Conservation (phyloP, 768 basidiomycete species). For the Tephrocybe sp. region DNA sequence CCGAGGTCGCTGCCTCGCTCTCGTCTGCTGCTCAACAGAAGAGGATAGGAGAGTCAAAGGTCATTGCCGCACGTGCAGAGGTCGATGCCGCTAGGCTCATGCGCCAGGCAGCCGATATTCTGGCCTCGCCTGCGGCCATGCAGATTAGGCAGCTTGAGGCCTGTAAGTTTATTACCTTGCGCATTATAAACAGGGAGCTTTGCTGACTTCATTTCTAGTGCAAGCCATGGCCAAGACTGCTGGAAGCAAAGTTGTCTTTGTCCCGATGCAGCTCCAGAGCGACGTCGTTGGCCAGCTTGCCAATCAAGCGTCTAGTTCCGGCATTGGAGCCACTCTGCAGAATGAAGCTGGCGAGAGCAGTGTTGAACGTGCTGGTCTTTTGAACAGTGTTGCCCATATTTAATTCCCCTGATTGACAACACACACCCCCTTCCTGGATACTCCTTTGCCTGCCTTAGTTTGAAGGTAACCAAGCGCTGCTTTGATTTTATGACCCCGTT, state of each 20-base stretch:
- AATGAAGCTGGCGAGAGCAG: slow-evolving; percentile 38
- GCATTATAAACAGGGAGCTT: neutral
- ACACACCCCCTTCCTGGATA: slow-evolving; percentile 6
- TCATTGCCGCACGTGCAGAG: slow-evolving; percentile 94
- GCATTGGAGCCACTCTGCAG: slow-evolving; percentile 24
- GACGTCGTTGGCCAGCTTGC: slow-evolving; percentile 57
- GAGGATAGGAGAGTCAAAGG: slow-evolving; percentile 94
- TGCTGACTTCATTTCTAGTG: slow-evolving; percentile 33
- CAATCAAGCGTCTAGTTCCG: slow-evolving; percentile 25
- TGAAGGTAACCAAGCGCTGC: too few relatives aligned
- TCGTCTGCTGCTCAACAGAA: slow-evolving; percentile 97
- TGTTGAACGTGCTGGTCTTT: slow-evolving; percentile 47
- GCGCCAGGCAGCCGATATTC: slow-evolving; percentile 95
- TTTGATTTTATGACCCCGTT: slow-evolving; percentile 1
- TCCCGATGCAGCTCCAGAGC: slow-evolving; percentile 87
- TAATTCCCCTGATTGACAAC: slow-evolving; percentile 22
- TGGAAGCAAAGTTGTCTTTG: slow-evolving; percentile 91
- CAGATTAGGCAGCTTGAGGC: slow-evolving; percentile 97
- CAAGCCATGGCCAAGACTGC: slow-evolving; percentile 92
- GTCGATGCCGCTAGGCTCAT: slow-evolving; percentile 94
- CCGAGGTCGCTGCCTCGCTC: slow-evolving; percentile 86
- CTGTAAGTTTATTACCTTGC: slow-evolving; percentile 29
- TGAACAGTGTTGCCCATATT: slow-evolving; percentile 48
- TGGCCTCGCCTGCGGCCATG: slow-evolving; percentile 95
- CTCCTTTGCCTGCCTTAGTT: neutral